These are phyloP conservation scores for Cordyceps javanica DNA, from an alignment of 2,329 filamentous ascomycete genomes.

Conservation along the genomic window DNA sequence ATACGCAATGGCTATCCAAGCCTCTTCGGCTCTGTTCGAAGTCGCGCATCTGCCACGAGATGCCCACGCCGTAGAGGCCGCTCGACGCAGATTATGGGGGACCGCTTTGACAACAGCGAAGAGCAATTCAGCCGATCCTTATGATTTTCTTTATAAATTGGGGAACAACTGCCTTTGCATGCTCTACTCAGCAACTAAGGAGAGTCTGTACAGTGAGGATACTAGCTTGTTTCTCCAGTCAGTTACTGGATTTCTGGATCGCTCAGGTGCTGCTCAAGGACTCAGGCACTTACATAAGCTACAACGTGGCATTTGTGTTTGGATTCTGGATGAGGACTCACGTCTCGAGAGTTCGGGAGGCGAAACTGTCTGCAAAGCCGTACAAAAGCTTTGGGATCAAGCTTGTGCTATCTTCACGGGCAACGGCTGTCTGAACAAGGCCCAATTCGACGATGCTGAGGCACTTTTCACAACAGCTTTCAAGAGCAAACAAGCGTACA, in stretches of 20 bases:
- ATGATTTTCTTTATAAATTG: constrained; percentile 59
- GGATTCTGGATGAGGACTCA: constrained; percentile 54
- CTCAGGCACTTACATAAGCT: constrained; percentile 49
- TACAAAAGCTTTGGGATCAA: constrained; percentile 44
- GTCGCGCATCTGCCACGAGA: constrained; percentile 51
- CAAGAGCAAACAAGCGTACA: constrained; percentile 49
- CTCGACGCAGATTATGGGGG: constrained; percentile 58
- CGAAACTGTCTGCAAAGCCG: constrained; percentile 35
- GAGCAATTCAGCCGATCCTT: constrained; percentile 53
- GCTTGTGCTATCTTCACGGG: constrained; percentile 36
- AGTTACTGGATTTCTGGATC: constrained; percentile 44
- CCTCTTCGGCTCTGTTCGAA: constrained; percentile 37
- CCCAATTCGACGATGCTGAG: constrained; percentile 49
- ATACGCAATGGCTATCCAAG: constrained; percentile 14
- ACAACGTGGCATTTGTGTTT: constrained; percentile 55
- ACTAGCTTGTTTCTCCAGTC: constrained; percentile 46
- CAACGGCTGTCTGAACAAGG: constrained; percentile 29
- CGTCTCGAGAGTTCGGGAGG: constrained; percentile 36
- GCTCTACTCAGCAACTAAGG: constrained; percentile 44
- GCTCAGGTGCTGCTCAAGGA: neutral
- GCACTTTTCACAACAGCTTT: constrained; percentile 49
- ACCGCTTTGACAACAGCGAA: constrained; percentile 22
- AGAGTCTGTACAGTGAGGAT: constrained; percentile 30
- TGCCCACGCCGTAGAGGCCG: constrained; percentile 57
- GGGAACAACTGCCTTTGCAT: constrained; percentile 45